Conservation (phyloP, 306 rosid genomes). For the Ziziphus jujuba region DNA sequence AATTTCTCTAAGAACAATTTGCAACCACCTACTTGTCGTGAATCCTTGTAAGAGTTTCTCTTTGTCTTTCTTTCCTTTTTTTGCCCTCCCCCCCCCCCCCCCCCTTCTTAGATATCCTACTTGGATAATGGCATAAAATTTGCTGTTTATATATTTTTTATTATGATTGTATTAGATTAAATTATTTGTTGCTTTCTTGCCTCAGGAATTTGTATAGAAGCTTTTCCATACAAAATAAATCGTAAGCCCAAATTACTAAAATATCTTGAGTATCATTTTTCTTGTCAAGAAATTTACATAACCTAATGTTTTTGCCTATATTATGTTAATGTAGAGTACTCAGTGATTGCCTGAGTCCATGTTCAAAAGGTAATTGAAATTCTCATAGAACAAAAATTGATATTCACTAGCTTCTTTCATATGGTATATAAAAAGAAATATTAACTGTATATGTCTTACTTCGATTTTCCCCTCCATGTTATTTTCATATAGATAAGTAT, state of each 20-base stretch:
- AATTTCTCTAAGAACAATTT: constrained; percentile 14
- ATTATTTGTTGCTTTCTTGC: not conserved
- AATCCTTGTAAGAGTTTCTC: constrained; percentile 13
- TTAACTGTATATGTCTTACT: not conserved
- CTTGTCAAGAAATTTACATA: no score
- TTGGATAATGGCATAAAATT: not conserved
- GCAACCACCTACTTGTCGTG: constrained; percentile 4
- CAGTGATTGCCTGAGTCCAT: no score
- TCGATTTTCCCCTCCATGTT: not conserved
- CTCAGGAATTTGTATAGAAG: constrained; percentile 24
- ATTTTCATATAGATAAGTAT: constrained; percentile 15
- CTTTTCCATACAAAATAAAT: constrained; percentile 2
- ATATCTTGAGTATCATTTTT: no score
- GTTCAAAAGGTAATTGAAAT: no score
- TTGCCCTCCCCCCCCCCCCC: no score
- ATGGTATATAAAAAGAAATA: not conserved
- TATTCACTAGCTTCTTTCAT: not conserved
- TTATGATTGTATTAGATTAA: not conserved
- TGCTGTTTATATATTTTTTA: not conserved
- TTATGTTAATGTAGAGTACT: no score
- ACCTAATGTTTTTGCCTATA: no score
- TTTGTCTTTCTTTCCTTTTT: not conserved
- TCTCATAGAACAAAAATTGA: no score
- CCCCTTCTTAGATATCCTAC: not conserved
- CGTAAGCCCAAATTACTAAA: not conserved